Evolutionary conservation across 345 rosid genomes (phyloP).

Genomic region (Citrus sinensis): DVS_A1.0 CM039164.1:27748501-27749000

Average conservation of each 20-base stretch:
- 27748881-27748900: constrained; percentile 67
- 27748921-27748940: not conserved
- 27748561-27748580: not conserved
- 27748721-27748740: not conserved
- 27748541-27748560: not conserved
- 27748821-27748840: constrained; percentile 99
- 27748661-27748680: constrained; percentile 93
- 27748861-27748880: constrained; percentile 85
- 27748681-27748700: constrained; percentile 99
- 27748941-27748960: constrained; percentile 13
- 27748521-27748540: constrained; percentile 11
- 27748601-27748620: not conserved
- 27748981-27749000: constrained; percentile 86
- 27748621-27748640: not conserved
- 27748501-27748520: constrained; percentile 90
- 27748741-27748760: not conserved
- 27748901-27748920: constrained; percentile 1
- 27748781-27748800: constrained; percentile 5
- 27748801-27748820: constrained; percentile 94
- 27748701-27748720: constrained; percentile 15
- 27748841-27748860: constrained; percentile 80
- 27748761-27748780: not conserved
- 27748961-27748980: constrained; percentile 62
- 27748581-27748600: not conserved
- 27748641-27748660: not conserved